phyloP scores from a whole-genome alignment of 208 protist genomes.

The Leishmania gerbilli region DNA sequence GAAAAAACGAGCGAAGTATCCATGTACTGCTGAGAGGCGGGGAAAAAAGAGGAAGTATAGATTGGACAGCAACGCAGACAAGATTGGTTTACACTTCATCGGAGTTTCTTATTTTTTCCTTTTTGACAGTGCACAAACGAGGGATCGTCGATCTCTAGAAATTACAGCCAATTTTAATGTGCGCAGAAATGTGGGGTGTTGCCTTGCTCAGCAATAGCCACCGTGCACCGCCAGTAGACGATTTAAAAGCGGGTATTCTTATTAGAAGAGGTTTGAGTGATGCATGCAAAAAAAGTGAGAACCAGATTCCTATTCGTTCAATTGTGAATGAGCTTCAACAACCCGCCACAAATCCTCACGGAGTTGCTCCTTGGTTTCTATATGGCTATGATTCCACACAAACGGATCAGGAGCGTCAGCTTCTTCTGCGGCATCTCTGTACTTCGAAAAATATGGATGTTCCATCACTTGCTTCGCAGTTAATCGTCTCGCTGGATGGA shows the following conservation, averaged over 20 bases:
- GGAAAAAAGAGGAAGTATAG: constrained; percentile 7
- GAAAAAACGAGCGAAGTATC: not conserved
- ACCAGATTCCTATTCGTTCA: not conserved
- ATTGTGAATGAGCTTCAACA: constrained; percentile 55
- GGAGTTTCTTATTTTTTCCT: constrained; percentile 4
- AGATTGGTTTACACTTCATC: not conserved
- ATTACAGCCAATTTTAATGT: not conserved
- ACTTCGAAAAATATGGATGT: constrained; percentile 94
- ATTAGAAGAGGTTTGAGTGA: not conserved
- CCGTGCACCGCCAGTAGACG: not conserved
- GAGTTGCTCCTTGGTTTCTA: constrained; percentile 68
- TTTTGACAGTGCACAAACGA: not conserved
- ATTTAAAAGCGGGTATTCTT: not conserved
- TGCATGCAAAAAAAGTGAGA: not conserved
- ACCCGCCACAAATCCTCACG: constrained; percentile 80
- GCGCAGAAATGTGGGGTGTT: not conserved
- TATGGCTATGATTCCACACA: constrained; percentile 73
- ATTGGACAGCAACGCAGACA: not conserved
- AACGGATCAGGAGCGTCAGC: constrained; percentile 62
- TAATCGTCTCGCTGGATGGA: constrained; percentile 95
- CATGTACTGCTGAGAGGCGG: not conserved
- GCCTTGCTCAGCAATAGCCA: not conserved
- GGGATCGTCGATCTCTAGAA: not conserved
- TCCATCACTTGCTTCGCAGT: constrained; percentile 94
- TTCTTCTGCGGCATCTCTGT: constrained; percentile 85